phyloP scores from a whole-genome alignment of 805 yeast genomes.

The Saccharomycopsis sp. region DNA sequence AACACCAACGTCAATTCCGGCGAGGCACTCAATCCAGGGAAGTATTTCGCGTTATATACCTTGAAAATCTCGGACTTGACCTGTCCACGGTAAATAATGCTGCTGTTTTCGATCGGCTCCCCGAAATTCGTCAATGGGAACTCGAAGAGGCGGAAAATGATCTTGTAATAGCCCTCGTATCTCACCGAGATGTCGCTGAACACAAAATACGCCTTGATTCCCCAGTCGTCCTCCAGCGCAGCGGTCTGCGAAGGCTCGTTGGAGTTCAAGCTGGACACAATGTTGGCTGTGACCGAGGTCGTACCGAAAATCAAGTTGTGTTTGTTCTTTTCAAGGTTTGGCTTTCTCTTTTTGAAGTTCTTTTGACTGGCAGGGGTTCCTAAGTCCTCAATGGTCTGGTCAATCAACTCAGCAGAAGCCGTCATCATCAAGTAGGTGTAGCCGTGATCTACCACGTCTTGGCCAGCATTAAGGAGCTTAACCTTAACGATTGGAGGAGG shows the following conservation, averaged over 20 bases:
- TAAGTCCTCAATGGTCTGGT: slow-evolving; percentile 15
- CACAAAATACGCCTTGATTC: slow-evolving; percentile 17
- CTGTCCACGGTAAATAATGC: slow-evolving; percentile 9
- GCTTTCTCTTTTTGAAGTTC: slow-evolving; percentile 17
- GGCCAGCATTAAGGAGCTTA: not conserved
- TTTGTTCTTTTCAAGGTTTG: slow-evolving; percentile 16
- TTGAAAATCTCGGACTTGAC: slow-evolving; percentile 8
- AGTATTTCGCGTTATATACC: slow-evolving; percentile 16
- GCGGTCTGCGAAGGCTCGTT: not conserved
- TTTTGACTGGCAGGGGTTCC: slow-evolving; percentile 16
- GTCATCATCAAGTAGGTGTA: slow-evolving; percentile 18
- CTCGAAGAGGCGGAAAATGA: slow-evolving; percentile 14
- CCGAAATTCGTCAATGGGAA: slow-evolving; percentile 4
- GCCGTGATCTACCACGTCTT: slow-evolving; percentile 16
- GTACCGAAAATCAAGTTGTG: slow-evolving; percentile 15
- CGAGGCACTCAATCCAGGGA: slow-evolving; percentile 15
- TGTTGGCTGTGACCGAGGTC: slow-evolving; percentile 16
- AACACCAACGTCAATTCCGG: slow-evolving; percentile 11
- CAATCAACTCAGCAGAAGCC: slow-evolving; percentile 17
- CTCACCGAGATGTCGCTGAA: slow-evolving; percentile 18
- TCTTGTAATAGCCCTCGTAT: slow-evolving; percentile 16
- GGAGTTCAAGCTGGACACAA: slow-evolving; percentile 1
- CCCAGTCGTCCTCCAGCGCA: not conserved
- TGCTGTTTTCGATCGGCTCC: not conserved
- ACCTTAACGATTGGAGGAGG: slow-evolving; percentile 19